Conservation (phyloP, 129 eudicot species). For the Oenanthe sinensis region DNA sequence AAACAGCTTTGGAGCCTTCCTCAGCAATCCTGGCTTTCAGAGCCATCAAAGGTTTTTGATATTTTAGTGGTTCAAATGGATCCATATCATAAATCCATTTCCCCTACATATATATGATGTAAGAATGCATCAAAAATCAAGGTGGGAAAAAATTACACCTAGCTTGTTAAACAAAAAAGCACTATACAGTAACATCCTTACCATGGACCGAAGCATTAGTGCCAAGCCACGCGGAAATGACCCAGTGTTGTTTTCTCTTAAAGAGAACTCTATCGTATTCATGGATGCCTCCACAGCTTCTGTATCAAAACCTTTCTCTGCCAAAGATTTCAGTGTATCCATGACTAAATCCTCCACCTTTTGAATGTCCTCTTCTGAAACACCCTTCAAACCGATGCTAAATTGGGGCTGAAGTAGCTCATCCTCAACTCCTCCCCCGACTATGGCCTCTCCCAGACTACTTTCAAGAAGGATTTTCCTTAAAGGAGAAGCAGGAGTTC, state of each 20-base stretch:
- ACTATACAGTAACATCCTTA: constrained; percentile 24
- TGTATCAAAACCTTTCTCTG: constrained; percentile 72
- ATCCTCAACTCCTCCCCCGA: constrained; percentile 93
- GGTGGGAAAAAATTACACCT: not conserved
- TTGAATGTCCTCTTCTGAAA: constrained; percentile 71
- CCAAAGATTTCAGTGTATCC: constrained; percentile 52
- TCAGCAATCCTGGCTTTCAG: constrained; percentile 80
- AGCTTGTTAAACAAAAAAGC: not conserved
- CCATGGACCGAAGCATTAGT: constrained; percentile 89
- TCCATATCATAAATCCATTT: constrained; percentile 98
- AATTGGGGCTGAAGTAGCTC: constrained; percentile 97
- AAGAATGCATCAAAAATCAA: constrained; percentile 1
- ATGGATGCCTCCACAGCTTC: constrained; percentile 98
- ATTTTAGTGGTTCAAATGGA: constrained; percentile 91
- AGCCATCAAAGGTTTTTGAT: constrained; percentile 73
- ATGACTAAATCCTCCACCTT: constrained; percentile 74
- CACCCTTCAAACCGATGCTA: constrained; percentile 90
- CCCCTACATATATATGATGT: constrained; percentile 39
- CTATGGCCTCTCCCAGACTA: constrained; percentile 87
- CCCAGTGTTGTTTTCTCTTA: constrained; percentile 94
- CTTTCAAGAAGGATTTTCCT: constrained; percentile 93
- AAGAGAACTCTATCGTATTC: constrained; percentile 97
- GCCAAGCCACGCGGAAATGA: constrained; percentile 98
- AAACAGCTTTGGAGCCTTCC: constrained; percentile 92
- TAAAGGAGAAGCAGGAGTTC: constrained; percentile 97